Conservation (phyloP, 352 stramenopile genomes). For the Globisporangium paddicum region DNA sequence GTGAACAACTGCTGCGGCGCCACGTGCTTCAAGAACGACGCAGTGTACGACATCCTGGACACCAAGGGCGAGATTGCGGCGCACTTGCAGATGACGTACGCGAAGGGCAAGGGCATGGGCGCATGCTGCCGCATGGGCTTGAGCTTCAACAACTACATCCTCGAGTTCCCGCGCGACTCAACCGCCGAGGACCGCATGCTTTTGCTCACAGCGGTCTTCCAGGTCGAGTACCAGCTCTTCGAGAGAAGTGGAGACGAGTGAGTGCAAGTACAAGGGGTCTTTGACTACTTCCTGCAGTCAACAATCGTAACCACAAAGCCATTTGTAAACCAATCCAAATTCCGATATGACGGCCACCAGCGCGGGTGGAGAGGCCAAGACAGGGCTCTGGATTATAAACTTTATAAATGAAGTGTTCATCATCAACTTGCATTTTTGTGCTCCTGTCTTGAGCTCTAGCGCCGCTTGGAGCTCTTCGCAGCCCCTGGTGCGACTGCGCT, state of each 20-base stretch:
- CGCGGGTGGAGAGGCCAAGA: neutral
- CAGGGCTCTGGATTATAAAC: neutral
- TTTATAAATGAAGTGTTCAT: neutral
- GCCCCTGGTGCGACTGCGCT: neutral
- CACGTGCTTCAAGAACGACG: conserved; percentile 58
- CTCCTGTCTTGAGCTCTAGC: neutral
- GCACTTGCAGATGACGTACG: conserved; percentile 57
- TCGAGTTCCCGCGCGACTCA: conserved; percentile 54
- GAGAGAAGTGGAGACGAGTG: conserved; percentile 22
- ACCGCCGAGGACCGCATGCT: conserved; percentile 49
- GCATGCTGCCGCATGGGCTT: conserved; percentile 34
- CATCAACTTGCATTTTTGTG: neutral
- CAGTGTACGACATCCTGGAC: conserved; percentile 65
- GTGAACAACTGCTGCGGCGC: conserved; percentile 70
- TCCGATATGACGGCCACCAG: no score
- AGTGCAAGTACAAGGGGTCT: neutral
- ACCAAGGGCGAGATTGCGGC: conserved; percentile 40
- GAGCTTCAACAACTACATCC: conserved; percentile 52
- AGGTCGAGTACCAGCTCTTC: conserved; percentile 59
- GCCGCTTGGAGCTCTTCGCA: conserved; percentile 6
- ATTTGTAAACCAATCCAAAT: no score
- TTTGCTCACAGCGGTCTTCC: conserved; percentile 51
- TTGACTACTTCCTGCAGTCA: neutral
- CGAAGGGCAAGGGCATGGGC: conserved; percentile 13
- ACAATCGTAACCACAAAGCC: neutral